phyloP scores from a whole-genome alignment of 257 asterid genomes.

The Scutellaria baicalensis region DNA sequence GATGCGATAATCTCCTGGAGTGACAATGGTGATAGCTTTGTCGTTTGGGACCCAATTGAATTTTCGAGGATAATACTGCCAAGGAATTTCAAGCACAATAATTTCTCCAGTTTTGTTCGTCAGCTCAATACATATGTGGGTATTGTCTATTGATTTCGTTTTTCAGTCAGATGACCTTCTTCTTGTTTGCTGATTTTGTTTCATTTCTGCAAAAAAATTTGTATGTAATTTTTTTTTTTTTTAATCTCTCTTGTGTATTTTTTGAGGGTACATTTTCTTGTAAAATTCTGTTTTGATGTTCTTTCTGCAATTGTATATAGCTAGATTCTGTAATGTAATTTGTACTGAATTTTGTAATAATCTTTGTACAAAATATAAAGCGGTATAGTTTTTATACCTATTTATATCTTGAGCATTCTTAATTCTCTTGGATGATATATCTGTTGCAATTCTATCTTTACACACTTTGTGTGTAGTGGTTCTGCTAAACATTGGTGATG shows the following conservation, averaged over 20 bases:
- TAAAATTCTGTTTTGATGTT: neutral
- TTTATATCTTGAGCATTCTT: slow-evolving; percentile 4
- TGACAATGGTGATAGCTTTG: slow-evolving; percentile 55
- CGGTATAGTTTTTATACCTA: neutral
- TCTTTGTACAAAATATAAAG: slow-evolving; percentile 5
- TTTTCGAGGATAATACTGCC: slow-evolving; percentile 61
- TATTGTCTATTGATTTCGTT: slow-evolving; percentile 24
- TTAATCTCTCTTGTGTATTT: slow-evolving; percentile 5
- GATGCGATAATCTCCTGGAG: slow-evolving; percentile 69
- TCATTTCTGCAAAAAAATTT: neutral
- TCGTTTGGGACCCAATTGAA: slow-evolving; percentile 74
- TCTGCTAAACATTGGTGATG: slow-evolving; percentile 15
- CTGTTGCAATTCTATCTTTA: neutral
- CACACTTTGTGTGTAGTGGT: neutral
- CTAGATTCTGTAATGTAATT: slow-evolving; percentile 17
- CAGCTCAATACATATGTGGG: slow-evolving; percentile 96
- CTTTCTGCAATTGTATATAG: slow-evolving; percentile 11
- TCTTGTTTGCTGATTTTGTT: slow-evolving; percentile 2
- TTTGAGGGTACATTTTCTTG: slow-evolving; percentile 5
- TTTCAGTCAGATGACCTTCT: slow-evolving; percentile 16
- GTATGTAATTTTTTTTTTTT: neutral
- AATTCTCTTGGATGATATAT: slow-evolving; percentile 4
- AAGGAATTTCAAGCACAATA: slow-evolving; percentile 78
- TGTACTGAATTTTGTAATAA: slow-evolving; percentile 11
- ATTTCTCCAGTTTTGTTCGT: slow-evolving; percentile 91